Evolutionary conservation across 768 basidiomycete species (phyloP).

Genomic region (Paxillus involutus): DNA sequence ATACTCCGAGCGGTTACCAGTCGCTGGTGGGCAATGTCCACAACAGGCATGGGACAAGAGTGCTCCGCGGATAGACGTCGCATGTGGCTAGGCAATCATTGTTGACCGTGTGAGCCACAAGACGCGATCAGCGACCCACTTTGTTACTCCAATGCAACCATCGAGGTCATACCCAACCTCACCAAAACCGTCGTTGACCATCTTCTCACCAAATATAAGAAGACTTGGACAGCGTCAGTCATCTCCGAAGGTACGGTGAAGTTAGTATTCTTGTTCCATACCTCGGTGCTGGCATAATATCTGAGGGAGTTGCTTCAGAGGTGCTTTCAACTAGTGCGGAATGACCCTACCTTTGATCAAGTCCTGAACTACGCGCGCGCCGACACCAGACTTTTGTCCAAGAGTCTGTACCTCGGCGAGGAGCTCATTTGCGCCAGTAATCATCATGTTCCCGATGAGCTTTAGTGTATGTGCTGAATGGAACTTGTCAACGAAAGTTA

Average conservation of each 20-base stretch:
- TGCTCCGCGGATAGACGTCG: conserved; percentile 60
- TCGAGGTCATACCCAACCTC: conserved; percentile 72
- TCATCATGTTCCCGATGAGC: conserved; percentile 69
- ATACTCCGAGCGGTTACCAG: conserved; percentile 72
- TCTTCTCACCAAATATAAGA: conserved; percentile 56
- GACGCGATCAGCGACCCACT: conserved; percentile 33
- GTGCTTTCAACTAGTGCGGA: conserved; percentile 2
- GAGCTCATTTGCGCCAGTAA: conserved; percentile 68
- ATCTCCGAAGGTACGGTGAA: background rate
- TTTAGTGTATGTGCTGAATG: conserved; percentile 62
- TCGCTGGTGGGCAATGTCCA: conserved; percentile 71
- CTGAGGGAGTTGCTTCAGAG: conserved; percentile 32
- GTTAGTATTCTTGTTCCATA: conserved; percentile 20
- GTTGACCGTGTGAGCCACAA: background rate
- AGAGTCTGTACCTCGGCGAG: conserved; percentile 77
- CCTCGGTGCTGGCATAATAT: conserved; percentile 59
- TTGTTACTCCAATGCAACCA: conserved; percentile 81
- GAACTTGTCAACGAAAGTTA: background rate
- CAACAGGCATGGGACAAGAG: conserved; percentile 61
- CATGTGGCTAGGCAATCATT: conserved; percentile 47
- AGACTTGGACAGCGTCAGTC: conserved; percentile 30
- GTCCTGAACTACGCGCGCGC: conserved; percentile 48
- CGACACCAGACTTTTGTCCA: conserved; percentile 74
- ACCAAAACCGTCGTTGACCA: conserved; percentile 69
- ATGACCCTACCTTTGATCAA: conserved; percentile 48